These are phyloP conservation scores for Kodamaea restingae DNA, from an alignment of 805 yeast genomes.

Conservation along the genomic window DNA sequence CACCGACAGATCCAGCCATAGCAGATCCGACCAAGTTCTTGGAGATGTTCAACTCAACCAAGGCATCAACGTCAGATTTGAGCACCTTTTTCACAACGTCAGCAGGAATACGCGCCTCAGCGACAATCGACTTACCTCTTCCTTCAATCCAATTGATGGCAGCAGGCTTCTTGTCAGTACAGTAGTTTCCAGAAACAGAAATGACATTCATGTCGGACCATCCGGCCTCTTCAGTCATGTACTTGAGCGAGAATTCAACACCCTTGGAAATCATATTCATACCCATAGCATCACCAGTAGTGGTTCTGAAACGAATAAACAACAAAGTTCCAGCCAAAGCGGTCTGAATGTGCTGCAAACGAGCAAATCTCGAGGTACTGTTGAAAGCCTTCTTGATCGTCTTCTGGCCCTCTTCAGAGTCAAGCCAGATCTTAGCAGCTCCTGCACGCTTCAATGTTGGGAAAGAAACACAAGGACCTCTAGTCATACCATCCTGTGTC, in stretches of 20 bases:
- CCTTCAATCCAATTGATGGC: conserved; percentile 99
- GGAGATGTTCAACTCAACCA: conserved; percentile 82
- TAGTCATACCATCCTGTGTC: conserved; percentile 96
- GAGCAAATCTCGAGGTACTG: conserved; percentile 95
- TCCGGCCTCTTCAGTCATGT: conserved; percentile 84
- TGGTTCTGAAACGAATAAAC: conserved; percentile 92
- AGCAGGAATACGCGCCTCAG: conserved; percentile 87
- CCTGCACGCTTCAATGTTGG: conserved; percentile 84
- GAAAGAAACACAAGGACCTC: conserved; percentile 97
- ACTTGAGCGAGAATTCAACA: conserved; percentile 79
- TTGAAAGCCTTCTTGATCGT: conserved; percentile 84
- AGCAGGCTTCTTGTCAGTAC: conserved; percentile 96
- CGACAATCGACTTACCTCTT: conserved; percentile 96
- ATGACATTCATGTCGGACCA: conserved; percentile 92
- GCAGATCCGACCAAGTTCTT: conserved; percentile 96
- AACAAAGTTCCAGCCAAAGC: conserved; percentile 91
- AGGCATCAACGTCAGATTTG: conserved; percentile 87
- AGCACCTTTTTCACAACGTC: conserved; percentile 76
- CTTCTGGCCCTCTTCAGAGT: conserved; percentile 88
- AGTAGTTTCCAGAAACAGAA: conserved; percentile 94
- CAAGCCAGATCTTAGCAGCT: conserved; percentile 91
- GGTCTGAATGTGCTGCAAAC: conserved; percentile 84
- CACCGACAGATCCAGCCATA: conserved; percentile 98
- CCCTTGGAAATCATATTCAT: conserved; percentile 99
- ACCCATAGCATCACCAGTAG: conserved; percentile 99